Evolutionary conservation across 1,284 basidiomycete genomes (phyloP).

Genomic region (Trichosporon inkin): DNA sequence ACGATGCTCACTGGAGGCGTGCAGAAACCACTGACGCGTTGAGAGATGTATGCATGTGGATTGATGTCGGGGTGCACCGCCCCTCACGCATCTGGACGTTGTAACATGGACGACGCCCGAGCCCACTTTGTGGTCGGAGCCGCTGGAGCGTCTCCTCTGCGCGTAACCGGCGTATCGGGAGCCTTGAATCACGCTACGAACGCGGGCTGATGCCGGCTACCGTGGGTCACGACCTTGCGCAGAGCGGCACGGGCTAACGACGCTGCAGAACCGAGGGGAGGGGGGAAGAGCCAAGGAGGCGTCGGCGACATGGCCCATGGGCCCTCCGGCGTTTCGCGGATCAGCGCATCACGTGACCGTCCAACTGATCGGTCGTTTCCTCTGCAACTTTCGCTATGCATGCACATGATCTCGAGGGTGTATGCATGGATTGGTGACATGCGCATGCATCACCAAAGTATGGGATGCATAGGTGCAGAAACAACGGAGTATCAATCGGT

Average conservation of each 20-base stretch:
- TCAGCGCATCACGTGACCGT: constrained; percentile 8
- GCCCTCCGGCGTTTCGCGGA: constrained; percentile 6
- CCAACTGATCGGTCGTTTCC: constrained; percentile 7
- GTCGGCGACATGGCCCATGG: constrained; percentile 6
- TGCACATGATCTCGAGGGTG: neutral
- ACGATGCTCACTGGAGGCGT: neutral
- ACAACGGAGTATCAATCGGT: neutral
- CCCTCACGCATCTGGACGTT: neutral
- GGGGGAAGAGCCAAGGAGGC: constrained; percentile 6
- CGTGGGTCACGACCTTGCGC: neutral
- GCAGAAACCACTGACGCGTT: neutral
- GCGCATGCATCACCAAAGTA: neutral
- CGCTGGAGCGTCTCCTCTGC: neutral
- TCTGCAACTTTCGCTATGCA: constrained; percentile 8
- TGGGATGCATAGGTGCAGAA: constrained; percentile 9
- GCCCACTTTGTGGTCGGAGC: neutral
- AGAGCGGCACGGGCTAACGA: constrained; percentile 5
- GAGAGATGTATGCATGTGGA: constrained; percentile 1
- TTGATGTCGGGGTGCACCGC: neutral
- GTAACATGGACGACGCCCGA: neutral
- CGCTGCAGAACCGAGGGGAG: constrained; percentile 2
- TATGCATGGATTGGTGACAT: neutral
- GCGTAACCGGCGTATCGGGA: neutral
- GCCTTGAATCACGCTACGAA: neutral
- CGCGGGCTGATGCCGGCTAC: neutral